Percentiles rank a stretch among this genome's conserved stretches.
Conservation (phyloP, 306 rosid genomes). For the Leucaena leucocephala region DNA sequence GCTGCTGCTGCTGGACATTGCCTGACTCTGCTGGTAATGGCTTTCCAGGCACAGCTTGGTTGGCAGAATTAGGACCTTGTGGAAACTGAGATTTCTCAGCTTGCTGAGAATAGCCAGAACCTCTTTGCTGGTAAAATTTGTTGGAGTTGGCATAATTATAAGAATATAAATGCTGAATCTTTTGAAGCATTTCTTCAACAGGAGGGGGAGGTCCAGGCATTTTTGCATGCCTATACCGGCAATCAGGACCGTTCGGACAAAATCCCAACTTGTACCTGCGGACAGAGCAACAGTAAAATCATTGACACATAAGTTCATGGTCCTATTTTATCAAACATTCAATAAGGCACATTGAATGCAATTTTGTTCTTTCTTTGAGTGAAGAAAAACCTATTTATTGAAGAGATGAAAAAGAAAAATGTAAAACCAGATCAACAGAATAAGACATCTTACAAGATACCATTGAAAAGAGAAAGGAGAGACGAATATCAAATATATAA, state of each 20-base stretch:
- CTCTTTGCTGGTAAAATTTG: constrained; percentile 78
- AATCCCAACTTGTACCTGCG: constrained; percentile 98
- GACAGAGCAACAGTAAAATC: constrained; percentile 33
- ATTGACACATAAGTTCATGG: constrained; percentile 23
- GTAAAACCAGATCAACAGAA: constrained; percentile 18
- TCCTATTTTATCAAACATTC: constrained; percentile 12
- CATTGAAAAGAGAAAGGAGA: constrained; percentile 21
- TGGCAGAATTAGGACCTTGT: constrained; percentile 57
- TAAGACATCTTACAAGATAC: constrained; percentile 6
- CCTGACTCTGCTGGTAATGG: constrained; percentile 75
- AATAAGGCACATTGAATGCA: constrained; percentile 15
- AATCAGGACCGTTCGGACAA: constrained; percentile 98
- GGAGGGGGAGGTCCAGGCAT: constrained; percentile 96
- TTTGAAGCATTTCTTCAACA: constrained; percentile 95
- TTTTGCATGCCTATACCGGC: constrained; percentile 97
- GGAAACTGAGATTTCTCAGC: constrained; percentile 73
- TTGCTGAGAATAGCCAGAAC: constrained; percentile 65
- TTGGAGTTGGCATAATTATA: constrained; percentile 67
- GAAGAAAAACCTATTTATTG: not conserved
- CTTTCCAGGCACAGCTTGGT: constrained; percentile 69
- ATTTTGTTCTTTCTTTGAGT: not conserved
- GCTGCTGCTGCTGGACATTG: constrained; percentile 53
- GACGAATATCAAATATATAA: constrained; percentile 31
- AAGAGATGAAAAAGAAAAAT: constrained; percentile 13
- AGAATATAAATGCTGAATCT: constrained; percentile 88